These are phyloP conservation scores for Sideroxylon spinosum DNA, from an alignment of 179 eudicot species.

Conservation along the genomic window DNA sequence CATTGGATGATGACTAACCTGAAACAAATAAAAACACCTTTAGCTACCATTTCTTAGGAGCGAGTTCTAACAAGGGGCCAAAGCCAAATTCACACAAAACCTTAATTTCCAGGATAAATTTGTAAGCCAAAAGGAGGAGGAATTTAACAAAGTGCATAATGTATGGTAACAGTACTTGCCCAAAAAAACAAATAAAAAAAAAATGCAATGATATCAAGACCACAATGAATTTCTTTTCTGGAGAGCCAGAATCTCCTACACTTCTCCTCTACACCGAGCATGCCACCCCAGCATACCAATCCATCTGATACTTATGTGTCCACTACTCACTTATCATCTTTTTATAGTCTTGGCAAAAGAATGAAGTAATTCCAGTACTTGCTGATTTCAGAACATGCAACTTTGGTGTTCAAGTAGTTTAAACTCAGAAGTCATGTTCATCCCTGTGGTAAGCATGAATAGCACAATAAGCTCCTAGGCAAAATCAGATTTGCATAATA, in stretches of 20 bases:
- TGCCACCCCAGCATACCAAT: not conserved
- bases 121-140: no score
- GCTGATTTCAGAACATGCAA: not conserved
- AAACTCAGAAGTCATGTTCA: not conserved
- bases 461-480: not conserved
- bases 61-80: not conserved
- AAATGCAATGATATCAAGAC: not conserved
- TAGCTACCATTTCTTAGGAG: not conserved
- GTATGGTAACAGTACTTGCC: not conserved
- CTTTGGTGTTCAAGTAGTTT: not conserved
- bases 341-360: conserved; percentile 1
- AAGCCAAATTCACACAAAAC: not conserved
- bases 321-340: not conserved
- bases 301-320: not conserved
- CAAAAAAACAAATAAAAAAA: not conserved
- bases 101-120: no score
- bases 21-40: conserved; percentile 17
- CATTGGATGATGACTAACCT: conserved; percentile 99
- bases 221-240: not conserved
- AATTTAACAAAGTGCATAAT: not conserved
- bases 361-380: not conserved
- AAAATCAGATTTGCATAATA: not conserved
- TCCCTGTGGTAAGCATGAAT: not conserved
- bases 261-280: not conserved
- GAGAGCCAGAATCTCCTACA: not conserved